Percentiles rank a stretch among this genome's conserved stretches.
Evolutionary conservation across 352 stramenopile genomes (phyloP).

Genomic region (Globisporangium solare): DNA sequence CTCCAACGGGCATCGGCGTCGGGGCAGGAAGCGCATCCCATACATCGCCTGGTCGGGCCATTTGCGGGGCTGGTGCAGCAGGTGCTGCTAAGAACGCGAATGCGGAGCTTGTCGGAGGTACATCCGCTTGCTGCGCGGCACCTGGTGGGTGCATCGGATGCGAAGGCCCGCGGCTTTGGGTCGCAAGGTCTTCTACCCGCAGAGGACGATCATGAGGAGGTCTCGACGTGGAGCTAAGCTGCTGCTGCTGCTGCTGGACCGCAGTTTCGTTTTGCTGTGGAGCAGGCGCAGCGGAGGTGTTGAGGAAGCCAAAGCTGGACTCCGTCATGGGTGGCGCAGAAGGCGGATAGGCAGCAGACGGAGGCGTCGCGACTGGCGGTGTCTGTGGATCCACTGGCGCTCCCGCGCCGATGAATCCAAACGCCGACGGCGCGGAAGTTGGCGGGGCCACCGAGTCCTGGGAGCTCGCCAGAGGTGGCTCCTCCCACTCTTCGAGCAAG

Average conservation of each 20-base stretch:
- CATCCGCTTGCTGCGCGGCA: not conserved
- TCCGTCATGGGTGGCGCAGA: conserved; percentile 23
- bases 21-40: conserved; percentile 57
- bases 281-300: conserved; percentile 8
- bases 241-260: not conserved
- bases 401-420: conserved; percentile 27
- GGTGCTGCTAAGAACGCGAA: conserved; percentile 47
- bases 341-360: conserved; percentile 4
- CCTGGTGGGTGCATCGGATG: not conserved
- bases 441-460: conserved; percentile 1
- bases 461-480: not conserved
- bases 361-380: conserved; percentile 2
- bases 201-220: conserved; percentile 12
- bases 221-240: conserved; percentile 12
- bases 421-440: conserved; percentile 21
- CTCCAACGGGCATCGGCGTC: conserved; percentile 19
- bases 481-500: conserved; percentile 15
- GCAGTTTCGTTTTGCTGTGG: conserved; percentile 1
- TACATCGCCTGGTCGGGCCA: conserved; percentile 32
- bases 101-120: conserved; percentile 22
- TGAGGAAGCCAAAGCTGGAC: conserved; percentile 39
- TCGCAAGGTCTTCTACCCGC: conserved; percentile 14
- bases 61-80: conserved; percentile 7
- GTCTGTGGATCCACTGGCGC: conserved; percentile 1
- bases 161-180: conserved; percentile 2